These are phyloP conservation scores for Pharus latifolius DNA, from an alignment of 176 grass and related monocot genomes.

Conservation along the genomic window DNA sequence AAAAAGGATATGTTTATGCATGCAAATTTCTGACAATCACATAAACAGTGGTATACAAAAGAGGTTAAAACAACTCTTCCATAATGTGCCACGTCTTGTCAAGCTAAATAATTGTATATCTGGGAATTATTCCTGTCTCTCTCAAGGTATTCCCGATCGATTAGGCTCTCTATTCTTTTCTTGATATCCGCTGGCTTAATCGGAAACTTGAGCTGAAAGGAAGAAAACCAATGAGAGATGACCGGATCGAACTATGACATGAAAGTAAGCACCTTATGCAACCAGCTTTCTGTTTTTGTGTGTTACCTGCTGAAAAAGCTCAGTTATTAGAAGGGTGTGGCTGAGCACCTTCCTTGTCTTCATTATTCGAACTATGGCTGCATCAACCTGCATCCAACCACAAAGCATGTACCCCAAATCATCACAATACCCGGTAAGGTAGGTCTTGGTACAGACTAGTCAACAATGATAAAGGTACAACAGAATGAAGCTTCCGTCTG, in stretches of 20 bases:
- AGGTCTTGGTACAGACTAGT: too few species aligned
- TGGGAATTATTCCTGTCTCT: slow-evolving; percentile 93
- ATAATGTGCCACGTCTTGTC: slow-evolving; percentile 22
- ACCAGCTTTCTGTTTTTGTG: neutral
- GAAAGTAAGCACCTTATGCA: neutral
- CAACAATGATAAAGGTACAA: too few species aligned
- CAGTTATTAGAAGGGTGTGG: slow-evolving; percentile 98
- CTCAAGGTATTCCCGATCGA: slow-evolving; percentile 93
- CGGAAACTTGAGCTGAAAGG: slow-evolving; percentile 90
- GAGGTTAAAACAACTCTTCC: too few species aligned
- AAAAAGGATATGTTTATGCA: too few species aligned
- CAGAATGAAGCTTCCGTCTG: too few species aligned
- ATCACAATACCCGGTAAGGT: too few species aligned
- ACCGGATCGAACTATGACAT: neutral
- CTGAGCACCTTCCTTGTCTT: slow-evolving; percentile 96
- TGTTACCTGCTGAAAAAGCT: slow-evolving; percentile 93
- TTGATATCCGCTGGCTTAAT: slow-evolving; percentile 96
- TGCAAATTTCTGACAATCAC: slow-evolving; percentile 5
- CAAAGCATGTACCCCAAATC: too few species aligned
- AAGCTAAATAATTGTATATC: slow-evolving; percentile 98
- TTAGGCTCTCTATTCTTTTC: slow-evolving; percentile 99
- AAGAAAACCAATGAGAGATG: neutral
- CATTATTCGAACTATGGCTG: slow-evolving; percentile 95
- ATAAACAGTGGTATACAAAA: too few species aligned
- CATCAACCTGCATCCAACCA: slow-evolving; percentile 64